Conservation (phyloP, 306 rosid species). For the Lablab purpureus region DNA sequence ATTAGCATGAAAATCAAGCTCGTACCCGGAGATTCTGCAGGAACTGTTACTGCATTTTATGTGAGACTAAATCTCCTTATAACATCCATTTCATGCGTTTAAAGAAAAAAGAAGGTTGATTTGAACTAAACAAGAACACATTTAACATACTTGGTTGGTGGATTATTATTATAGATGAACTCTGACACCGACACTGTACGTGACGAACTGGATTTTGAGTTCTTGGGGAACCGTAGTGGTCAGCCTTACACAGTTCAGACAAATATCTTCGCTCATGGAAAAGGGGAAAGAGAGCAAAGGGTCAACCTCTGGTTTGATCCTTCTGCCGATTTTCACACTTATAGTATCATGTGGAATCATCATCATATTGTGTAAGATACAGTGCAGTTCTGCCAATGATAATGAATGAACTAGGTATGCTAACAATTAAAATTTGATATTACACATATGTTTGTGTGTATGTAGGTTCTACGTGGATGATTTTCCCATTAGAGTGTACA, state of each 20-base stretch:
- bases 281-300: conserved; percentile 87
- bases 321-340: conserved; percentile 77
- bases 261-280: conserved; percentile 82
- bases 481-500: conserved; percentile 81
- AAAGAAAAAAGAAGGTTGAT: not conserved
- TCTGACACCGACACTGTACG: conserved; percentile 71
- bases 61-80: conserved; percentile 42
- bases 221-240: conserved; percentile 90
- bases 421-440: too few species aligned
- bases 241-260: conserved; percentile 96
- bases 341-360: conserved; percentile 83
- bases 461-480: conserved; percentile 80
- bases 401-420: too few species aligned
- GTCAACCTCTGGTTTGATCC: conserved; percentile 98
- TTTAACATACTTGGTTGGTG: not conserved
- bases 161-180: conserved; percentile 59
- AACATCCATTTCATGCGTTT: not conserved
- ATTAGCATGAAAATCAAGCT: conserved; percentile 98
- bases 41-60: conserved; percentile 95
- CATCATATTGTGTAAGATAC: conserved; percentile 66
- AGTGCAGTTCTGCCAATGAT: not conserved
- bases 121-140: not conserved
- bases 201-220: conserved; percentile 94
- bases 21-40: conserved; percentile 91
- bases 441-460: not conserved